A percentile compares a stretch with the other conserved stretches of the same genome.
Evolutionary conservation across 768 basidiomycete species (phyloP).

Genomic region (Lepiota venenata): DNA sequence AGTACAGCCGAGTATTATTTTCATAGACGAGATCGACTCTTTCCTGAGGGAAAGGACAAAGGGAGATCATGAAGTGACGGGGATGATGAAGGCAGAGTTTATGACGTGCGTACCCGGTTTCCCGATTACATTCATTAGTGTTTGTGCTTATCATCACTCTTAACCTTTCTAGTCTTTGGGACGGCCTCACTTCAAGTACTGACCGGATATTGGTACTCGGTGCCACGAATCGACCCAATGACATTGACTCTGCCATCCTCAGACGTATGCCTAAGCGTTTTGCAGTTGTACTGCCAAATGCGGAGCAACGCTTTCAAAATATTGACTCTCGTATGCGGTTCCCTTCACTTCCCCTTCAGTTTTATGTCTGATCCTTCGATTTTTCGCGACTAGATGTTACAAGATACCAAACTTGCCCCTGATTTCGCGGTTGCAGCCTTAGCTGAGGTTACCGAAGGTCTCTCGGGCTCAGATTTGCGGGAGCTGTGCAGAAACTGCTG

Average conservation of each 20-base stretch:
- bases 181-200: constrained; percentile 79
- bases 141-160: not conserved
- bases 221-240: constrained; percentile 93
- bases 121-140: not conserved
- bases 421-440: constrained; percentile 60
- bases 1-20: constrained; percentile 93
- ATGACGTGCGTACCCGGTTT: constrained; percentile 64
- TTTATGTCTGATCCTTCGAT: not conserved
- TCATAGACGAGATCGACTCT: constrained; percentile 98
- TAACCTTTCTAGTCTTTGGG: constrained; percentile 70
- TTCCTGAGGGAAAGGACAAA: constrained; percentile 85
- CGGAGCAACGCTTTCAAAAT: constrained; percentile 82
- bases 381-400: constrained; percentile 68
- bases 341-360: constrained; percentile 1
- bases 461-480: constrained; percentile 87
- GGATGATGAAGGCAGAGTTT: constrained; percentile 97
- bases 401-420: constrained; percentile 65
- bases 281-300: constrained; percentile 75
- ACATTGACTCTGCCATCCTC: constrained; percentile 83
- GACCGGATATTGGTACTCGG: constrained; percentile 90
- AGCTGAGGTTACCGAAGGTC: constrained; percentile 65
- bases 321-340: constrained; percentile 62
- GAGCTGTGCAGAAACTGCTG: constrained; percentile 93
- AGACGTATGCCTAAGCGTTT: constrained; percentile 99
- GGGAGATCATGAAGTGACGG: constrained; percentile 95